phyloP scores from a whole-genome alignment of 208 protist genomes.

The Trypanosoma caninum region DNA sequence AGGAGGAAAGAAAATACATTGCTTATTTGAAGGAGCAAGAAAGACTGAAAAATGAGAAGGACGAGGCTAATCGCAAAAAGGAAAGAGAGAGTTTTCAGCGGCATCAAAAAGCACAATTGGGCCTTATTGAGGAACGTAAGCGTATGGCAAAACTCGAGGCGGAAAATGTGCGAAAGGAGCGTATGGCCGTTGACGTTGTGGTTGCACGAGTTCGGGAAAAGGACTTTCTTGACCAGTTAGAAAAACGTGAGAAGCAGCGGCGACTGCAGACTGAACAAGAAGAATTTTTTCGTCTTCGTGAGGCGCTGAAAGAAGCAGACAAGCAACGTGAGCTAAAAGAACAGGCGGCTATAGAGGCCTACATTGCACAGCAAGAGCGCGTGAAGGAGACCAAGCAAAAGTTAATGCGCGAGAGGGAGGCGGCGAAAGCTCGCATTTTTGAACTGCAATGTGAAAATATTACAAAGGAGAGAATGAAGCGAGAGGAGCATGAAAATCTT shows the following conservation, averaged over 20 bases:
- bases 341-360: conserved; percentile 75
- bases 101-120: conserved; percentile 76
- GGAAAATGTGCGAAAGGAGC: conserved; percentile 67
- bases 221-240: conserved; percentile 72
- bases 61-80: conserved; percentile 45
- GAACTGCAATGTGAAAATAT: conserved; percentile 83
- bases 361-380: conserved; percentile 67
- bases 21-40: conserved; percentile 52
- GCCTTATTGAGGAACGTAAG: conserved; percentile 72
- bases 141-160: conserved; percentile 48
- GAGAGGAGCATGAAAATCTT: conserved; percentile 81
- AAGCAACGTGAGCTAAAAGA: conserved; percentile 71
- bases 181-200: conserved; percentile 85
- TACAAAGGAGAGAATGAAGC: conserved; percentile 74
- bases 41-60: conserved; percentile 35
- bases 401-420: conserved; percentile 65
- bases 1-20: conserved; percentile 68
- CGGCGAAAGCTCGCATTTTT: conserved; percentile 68
- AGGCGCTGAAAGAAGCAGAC: conserved; percentile 71
- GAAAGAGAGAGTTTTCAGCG: conserved; percentile 66
- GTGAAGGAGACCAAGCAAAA: conserved; percentile 73
- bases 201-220: conserved; percentile 83
- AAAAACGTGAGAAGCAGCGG: conserved; percentile 70
- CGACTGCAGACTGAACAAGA: conserved; percentile 73
- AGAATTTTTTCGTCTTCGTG: conserved; percentile 75